phyloP scores from a whole-genome alignment of 345 rosid species.

The Citrus medica region DNA sequence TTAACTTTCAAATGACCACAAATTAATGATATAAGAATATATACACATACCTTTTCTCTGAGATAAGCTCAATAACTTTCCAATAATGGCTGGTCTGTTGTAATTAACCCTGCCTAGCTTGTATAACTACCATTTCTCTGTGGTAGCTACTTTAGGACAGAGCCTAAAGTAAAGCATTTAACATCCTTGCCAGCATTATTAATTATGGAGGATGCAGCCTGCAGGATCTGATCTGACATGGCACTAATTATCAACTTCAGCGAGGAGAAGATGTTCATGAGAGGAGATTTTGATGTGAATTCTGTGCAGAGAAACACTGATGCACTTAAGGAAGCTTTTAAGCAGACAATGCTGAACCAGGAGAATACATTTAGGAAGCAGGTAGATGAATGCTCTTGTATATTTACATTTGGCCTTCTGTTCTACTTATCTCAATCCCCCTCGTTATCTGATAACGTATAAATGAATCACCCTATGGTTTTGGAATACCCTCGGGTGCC shows the following conservation, averaged over 20 bases:
- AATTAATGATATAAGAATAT: not conserved
- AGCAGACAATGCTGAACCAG: slow-evolving; percentile 42
- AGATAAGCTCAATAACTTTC: not conserved
- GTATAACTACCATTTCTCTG: not conserved
- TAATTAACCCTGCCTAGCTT: not conserved
- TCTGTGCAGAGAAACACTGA: slow-evolving; percentile 18
- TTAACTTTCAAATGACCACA: not conserved
- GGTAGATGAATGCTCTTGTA: slow-evolving; percentile 23
- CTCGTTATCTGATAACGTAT: not conserved
- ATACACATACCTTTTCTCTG: not conserved
- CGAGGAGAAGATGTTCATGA: slow-evolving; percentile 26
- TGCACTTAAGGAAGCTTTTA: slow-evolving; percentile 29
- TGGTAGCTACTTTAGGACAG: slow-evolving; percentile 2
- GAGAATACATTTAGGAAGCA: slow-evolving; percentile 40
- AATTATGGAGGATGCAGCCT: not conserved
- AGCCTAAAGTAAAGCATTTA: not conserved
- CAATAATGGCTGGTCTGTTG: not conserved
- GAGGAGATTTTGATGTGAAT: slow-evolving; percentile 32
- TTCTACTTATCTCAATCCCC: not conserved
- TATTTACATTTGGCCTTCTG: not conserved
- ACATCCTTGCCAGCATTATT: not conserved
- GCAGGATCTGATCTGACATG: slow-evolving; percentile 13
- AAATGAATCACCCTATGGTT: slow-evolving; percentile 4
- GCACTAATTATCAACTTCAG: slow-evolving; percentile 9
- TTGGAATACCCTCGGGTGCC: not conserved